These are phyloP conservation scores for Globisporangium cederbergense DNA, from an alignment of 352 stramenopile species.

Conservation along the genomic window DNA sequence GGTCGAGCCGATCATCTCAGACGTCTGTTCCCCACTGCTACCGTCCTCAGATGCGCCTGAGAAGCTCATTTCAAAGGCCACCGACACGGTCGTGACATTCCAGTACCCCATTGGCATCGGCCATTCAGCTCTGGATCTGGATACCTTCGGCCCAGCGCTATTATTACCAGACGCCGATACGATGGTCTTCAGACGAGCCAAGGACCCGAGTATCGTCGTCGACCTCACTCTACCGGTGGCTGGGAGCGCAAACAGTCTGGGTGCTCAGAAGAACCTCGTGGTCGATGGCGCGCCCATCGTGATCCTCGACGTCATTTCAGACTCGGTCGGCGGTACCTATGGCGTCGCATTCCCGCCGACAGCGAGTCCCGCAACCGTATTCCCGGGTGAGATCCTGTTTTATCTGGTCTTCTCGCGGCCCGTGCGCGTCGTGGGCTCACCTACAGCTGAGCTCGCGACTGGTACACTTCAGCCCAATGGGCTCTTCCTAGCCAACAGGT, in stretches of 20 bases:
- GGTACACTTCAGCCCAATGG: slow-evolving; percentile 49
- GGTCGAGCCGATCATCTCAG: slow-evolving; percentile 34
- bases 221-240: slow-evolving; percentile 30
- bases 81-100: slow-evolving; percentile 46
- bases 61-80: slow-evolving; percentile 32
- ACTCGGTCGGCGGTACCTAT: slow-evolving; percentile 49
- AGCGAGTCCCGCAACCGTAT: slow-evolving; percentile 44
- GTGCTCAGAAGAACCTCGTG: slow-evolving; percentile 28
- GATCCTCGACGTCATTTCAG: slow-evolving; percentile 42
- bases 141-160: slow-evolving; percentile 27
- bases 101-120: slow-evolving; percentile 45
- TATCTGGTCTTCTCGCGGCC: slow-evolving; percentile 56
- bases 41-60: slow-evolving; percentile 36
- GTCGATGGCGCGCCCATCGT: slow-evolving; percentile 44
- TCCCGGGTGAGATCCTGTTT: slow-evolving; percentile 68
- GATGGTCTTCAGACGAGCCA: slow-evolving; percentile 32
- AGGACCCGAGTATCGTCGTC: slow-evolving; percentile 29
- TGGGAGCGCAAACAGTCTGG: slow-evolving; percentile 24
- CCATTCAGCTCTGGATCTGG: slow-evolving; percentile 28
- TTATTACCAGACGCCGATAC: slow-evolving; percentile 19
- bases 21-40: slow-evolving; percentile 54
- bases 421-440: slow-evolving; percentile 40
- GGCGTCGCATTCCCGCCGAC: slow-evolving; percentile 54
- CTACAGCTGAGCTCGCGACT: slow-evolving; percentile 54
- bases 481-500: slow-evolving; percentile 37